These are phyloP conservation scores for Phytophthora nicotianae DNA, from an alignment of 352 stramenopile species.

Conservation along the genomic window DNA sequence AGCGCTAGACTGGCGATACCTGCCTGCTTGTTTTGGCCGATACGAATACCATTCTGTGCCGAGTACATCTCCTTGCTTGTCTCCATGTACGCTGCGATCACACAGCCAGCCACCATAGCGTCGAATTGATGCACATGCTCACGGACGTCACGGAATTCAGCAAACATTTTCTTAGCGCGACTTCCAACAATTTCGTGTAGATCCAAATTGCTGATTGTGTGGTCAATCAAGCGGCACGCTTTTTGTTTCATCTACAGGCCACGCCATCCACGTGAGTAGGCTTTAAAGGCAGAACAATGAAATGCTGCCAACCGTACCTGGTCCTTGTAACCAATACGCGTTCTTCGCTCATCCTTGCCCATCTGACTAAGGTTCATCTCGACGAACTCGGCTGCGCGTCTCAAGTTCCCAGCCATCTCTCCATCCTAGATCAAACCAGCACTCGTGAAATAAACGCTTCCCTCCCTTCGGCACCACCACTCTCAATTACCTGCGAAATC, in stretches of 20 bases:
- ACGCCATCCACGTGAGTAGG: conserved; percentile 26
- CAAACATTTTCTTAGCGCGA: conserved; percentile 96
- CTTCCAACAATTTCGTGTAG: conserved; percentile 95
- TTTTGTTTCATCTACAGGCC: conserved; percentile 93
- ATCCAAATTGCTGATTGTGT: conserved; percentile 94
- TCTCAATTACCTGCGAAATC: conserved; percentile 81
- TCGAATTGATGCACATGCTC: conserved; percentile 97
- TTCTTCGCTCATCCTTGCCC: conserved; percentile 95
- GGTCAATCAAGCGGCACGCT: conserved; percentile 85
- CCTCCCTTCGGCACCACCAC: conserved; percentile 5
- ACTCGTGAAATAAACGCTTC: conserved; percentile 25
- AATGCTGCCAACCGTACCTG: conserved; percentile 67
- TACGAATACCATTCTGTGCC: conserved; percentile 79
- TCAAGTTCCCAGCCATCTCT: conserved; percentile 85
- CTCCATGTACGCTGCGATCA: conserved; percentile 88
- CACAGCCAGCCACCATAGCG: conserved; percentile 88
- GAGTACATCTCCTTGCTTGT: conserved; percentile 89
- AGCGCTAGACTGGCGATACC: conserved; percentile 53
- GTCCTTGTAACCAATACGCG: conserved; percentile 97
- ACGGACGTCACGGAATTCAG: conserved; percentile 95
- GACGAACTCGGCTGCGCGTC: conserved; percentile 90
- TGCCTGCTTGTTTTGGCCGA: conserved; percentile 59
- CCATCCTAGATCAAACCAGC: conserved; percentile 63
- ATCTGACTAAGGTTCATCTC: conserved; percentile 98
- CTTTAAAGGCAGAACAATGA: conserved; percentile 17